Percentiles rank a stretch among this genome's conserved stretches.
phyloP scores from a whole-genome alignment of 2,329 filamentous ascomycete species.

The Xylariomycetidae sp. region DNA sequence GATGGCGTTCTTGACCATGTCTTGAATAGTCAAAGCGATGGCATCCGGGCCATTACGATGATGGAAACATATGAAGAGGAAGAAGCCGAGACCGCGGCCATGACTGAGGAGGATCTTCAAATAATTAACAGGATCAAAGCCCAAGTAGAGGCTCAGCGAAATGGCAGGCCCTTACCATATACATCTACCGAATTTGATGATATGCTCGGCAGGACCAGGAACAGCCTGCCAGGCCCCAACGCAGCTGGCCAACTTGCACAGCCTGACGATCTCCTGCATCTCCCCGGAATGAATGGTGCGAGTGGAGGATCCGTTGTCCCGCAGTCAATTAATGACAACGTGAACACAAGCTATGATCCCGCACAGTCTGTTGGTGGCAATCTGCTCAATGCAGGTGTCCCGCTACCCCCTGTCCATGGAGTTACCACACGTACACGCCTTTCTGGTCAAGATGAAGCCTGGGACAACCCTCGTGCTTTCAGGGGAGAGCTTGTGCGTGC shows the following conservation, averaged over 20 bases:
- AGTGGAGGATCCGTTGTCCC: too few relatives aligned
- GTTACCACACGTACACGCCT: slow-evolving; percentile 10
- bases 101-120: slow-evolving; percentile 57
- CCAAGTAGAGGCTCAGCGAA: slow-evolving; percentile 17
- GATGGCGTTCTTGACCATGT: slow-evolving; percentile 57
- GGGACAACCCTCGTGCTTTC: slow-evolving; percentile 12
- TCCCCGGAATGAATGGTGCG: too few relatives aligned
- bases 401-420: slow-evolving; percentile 5
- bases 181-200: too few relatives aligned
- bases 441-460: slow-evolving; percentile 1
- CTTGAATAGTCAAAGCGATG: slow-evolving; percentile 29
- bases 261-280: too few relatives aligned
- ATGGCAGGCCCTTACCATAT: slow-evolving; percentile 5
- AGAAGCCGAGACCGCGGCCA: slow-evolving; percentile 47
- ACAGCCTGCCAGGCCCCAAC: too few relatives aligned
- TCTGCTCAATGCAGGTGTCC: too few relatives aligned
- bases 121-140: slow-evolving; percentile 43
- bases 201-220: too few relatives aligned
- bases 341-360: too few relatives aligned
- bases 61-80: slow-evolving; percentile 72
- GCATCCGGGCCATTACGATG: slow-evolving; percentile 55
- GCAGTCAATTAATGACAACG: too few relatives aligned
- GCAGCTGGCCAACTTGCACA: too few relatives aligned
- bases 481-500: slow-evolving; percentile 13
- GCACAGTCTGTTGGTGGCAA: too few relatives aligned